Base-by-base conservation (phyloP, 805 yeast genomes). In the Teunomyces lycoperdinae region DNA sequence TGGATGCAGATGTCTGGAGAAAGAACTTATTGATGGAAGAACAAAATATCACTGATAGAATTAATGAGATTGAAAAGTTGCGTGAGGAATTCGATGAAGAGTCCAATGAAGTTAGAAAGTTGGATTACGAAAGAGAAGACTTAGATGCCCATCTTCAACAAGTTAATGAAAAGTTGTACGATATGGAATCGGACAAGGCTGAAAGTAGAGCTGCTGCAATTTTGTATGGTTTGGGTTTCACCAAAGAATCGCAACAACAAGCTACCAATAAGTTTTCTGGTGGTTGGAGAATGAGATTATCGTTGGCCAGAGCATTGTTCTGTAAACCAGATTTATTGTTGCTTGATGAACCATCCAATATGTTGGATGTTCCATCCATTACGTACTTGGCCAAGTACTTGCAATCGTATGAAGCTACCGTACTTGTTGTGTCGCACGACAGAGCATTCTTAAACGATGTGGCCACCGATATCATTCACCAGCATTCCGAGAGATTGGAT, bases 211-310 rank as follows among this genome's bases (percentile, higher is more conserved):
- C 99, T 11, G 97, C 98, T 2, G 83, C 95, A 9, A 92, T 94
- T 51, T 74, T 94, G 53, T 87, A 69, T 53, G 99, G 99, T 64
- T 77, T 94, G 52, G 99, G 99, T 48, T 94, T 94, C 76, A 84
- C 96, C 42, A 80, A 81, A 53, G 96, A 87, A 59, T 80, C 97
- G 5, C 99, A 94, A 67, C 71, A 75, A 42, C 76, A 77, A 53
- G 84, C 96, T 29, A 90, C 98, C 5, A 92, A 89, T 55, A 79
- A 90, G 26, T 94, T 94, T 67, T 90, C 97, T 45, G 99, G 99
- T 81, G 99, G 99, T 83, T 94, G 99, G 99, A 86, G 99, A 80
- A 94, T 94, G 99, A 87, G 99, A 76, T 79, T 94, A 55, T 88
- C 97, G n/a, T 78, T 94, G 51, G 99, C 99, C 3, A 83, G 99